A percentile compares a stretch with the other conserved stretches of the same genome.
Conservation (phyloP, 306 rosid species). For the Prunus mume region DNA sequence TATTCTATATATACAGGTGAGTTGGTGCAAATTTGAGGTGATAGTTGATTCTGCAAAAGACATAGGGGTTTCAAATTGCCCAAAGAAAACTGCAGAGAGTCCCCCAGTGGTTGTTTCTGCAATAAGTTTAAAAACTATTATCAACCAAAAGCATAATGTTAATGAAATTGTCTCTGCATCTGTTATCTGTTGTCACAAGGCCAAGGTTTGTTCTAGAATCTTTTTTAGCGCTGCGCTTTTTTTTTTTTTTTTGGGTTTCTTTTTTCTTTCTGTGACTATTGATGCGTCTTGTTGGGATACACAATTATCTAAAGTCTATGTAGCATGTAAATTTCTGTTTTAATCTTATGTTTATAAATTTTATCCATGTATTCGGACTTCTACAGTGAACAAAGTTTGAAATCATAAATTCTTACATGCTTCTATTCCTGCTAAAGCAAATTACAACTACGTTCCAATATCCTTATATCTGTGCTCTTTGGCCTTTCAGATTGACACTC, state of each 20-base stretch:
- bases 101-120: constrained; percentile 84
- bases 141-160: constrained; percentile 66
- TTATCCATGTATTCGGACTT: background rate
- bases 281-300: background rate
- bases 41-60: constrained; percentile 69
- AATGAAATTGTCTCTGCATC: constrained; percentile 95
- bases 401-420: background rate
- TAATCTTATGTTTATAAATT: background rate
- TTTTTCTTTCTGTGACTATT: background rate
- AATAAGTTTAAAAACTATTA: constrained; percentile 70
- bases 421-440: background rate
- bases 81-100: constrained; percentile 51
- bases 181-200: constrained; percentile 75
- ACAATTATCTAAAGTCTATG: background rate
- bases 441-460: background rate
- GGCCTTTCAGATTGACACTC: constrained; percentile 80
- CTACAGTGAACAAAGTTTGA: background rate
- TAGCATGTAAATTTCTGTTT: background rate
- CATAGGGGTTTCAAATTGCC: constrained; percentile 49
- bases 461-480: constrained; percentile 19
- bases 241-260: constrained; percentile 8
- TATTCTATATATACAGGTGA: constrained; percentile 56
- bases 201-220: constrained; percentile 59
- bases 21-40: constrained; percentile 99
- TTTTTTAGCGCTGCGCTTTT: constrained; percentile 15